A percentile compares a stretch with the other conserved stretches of the same genome.
phyloP scores from a whole-genome alignment of 2,329 filamentous ascomycete species.

The Aschersonia sp. region DNA sequence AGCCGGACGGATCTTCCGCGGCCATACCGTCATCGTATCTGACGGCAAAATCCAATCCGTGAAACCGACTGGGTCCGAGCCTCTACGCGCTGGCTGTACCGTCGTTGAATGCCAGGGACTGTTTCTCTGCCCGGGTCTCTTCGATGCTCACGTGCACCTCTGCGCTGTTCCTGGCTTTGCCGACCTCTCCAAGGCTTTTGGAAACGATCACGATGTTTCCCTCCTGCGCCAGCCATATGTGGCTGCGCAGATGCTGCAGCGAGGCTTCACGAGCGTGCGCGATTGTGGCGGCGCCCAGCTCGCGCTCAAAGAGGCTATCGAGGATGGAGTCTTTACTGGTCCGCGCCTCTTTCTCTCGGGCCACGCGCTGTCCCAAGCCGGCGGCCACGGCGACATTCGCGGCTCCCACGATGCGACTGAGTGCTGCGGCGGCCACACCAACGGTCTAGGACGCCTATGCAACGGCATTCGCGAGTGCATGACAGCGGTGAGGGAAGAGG shows the following conservation, averaged over 20 bases:
- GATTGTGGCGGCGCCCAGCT: constrained; percentile 42
- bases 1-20: constrained; percentile 14
- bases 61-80: neutral
- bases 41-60: constrained; percentile 18
- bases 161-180: constrained; percentile 14
- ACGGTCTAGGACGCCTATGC: constrained; percentile 2
- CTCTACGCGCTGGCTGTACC: neutral
- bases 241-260: constrained; percentile 31
- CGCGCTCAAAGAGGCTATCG: constrained; percentile 41
- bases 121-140: constrained; percentile 18
- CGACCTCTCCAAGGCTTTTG: constrained; percentile 10
- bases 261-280: constrained; percentile 43
- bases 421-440: neutral
- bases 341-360: constrained; percentile 40
- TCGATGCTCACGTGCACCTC: constrained; percentile 19
- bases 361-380: constrained; percentile 39
- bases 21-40: constrained; percentile 17
- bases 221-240: constrained; percentile 32
- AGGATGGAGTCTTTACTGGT: constrained; percentile 36
- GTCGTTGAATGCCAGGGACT: constrained; percentile 11
- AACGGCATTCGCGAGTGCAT: constrained; percentile 42
- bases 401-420: constrained; percentile 17
- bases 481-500: constrained; percentile 34
- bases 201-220: constrained; percentile 19
- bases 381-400: constrained; percentile 39